Conservation (phyloP, 177 flowering plant genomes). For the Tripterygium wilfordii region DNA sequence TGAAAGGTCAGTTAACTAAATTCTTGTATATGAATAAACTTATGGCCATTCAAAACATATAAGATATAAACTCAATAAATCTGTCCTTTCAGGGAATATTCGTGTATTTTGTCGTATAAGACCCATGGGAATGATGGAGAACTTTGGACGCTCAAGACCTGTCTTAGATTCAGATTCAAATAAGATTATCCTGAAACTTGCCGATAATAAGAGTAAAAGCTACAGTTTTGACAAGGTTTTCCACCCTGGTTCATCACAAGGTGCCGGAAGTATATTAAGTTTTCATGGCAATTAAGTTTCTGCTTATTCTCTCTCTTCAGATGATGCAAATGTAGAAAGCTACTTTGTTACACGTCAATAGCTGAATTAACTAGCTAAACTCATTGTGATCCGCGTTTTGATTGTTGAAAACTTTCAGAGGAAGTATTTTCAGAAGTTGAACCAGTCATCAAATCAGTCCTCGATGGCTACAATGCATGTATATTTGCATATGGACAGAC, state of each 20-base stretch:
- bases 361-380: no score
- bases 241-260: slow-evolving; percentile 44
- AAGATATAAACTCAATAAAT: no score
- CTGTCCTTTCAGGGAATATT: slow-evolving; percentile 38
- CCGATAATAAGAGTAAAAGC: slow-evolving; percentile 28
- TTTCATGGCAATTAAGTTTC: neutral
- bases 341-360: neutral
- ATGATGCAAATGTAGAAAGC: neutral
- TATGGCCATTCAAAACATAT: no score
- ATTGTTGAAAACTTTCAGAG: slow-evolving; percentile 40
- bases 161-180: slow-evolving; percentile 29
- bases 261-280: slow-evolving; percentile 17
- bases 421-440: slow-evolving; percentile 56
- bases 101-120: slow-evolving; percentile 50
- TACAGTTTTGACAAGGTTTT: slow-evolving; percentile 53
- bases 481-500: slow-evolving; percentile 72
- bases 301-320: neutral
- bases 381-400: no score
- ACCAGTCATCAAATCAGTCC: slow-evolving; percentile 51
- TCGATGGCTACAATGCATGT: slow-evolving; percentile 70
- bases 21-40: no score
- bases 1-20: slow-evolving; percentile 43
- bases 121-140: slow-evolving; percentile 29
- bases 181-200: slow-evolving; percentile 26
- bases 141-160: slow-evolving; percentile 15